These are phyloP conservation scores for Chaetomiaceae sp. DNA, from an alignment of 2,329 filamentous ascomycete species.

Conservation along the genomic window DNA sequence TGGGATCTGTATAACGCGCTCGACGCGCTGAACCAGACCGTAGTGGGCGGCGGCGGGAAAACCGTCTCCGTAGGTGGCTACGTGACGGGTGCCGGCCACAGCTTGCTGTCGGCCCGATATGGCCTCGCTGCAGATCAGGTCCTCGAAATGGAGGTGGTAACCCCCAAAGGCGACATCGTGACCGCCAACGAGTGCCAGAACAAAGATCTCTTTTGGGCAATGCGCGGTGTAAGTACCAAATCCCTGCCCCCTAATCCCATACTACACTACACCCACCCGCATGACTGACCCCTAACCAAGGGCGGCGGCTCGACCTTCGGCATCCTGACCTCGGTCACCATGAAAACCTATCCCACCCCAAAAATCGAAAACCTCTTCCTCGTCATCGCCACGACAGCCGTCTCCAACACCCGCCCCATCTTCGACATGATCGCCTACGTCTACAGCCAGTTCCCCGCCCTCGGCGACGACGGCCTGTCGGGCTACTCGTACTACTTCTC, in stretches of 20 bases:
- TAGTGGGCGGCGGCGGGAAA: constrained; percentile 48
- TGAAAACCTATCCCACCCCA: constrained; percentile 47
- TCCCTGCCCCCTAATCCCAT: neutral
- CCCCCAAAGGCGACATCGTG: constrained; percentile 39
- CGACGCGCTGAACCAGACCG: constrained; percentile 33
- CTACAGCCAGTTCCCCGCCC: constrained; percentile 41
- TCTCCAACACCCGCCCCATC: constrained; percentile 31
- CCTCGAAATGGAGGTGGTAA: constrained; percentile 45
- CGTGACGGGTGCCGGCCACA: constrained; percentile 55
- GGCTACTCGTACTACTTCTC: constrained; percentile 43
- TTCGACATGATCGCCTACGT: constrained; percentile 46
- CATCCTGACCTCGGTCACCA: constrained; percentile 44
- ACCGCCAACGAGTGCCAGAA: constrained; percentile 43
- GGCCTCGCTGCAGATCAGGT: constrained; percentile 47
- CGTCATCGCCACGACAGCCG: constrained; percentile 34
- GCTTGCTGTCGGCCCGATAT: constrained; percentile 39
- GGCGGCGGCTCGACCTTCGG: constrained; percentile 52
- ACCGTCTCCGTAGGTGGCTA: constrained; percentile 58
- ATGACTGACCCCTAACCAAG: constrained; percentile 27
- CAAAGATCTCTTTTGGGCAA: constrained; percentile 52
- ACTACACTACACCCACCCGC: too few relatives aligned
- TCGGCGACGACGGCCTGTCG: constrained; percentile 47
- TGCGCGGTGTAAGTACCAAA: constrained; percentile 44
- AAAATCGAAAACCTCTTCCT: constrained; percentile 38
- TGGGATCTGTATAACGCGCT: constrained; percentile 41